Conservation (phyloP, 164 flowering plant genomes). For the Litsea cubeba region DNA sequence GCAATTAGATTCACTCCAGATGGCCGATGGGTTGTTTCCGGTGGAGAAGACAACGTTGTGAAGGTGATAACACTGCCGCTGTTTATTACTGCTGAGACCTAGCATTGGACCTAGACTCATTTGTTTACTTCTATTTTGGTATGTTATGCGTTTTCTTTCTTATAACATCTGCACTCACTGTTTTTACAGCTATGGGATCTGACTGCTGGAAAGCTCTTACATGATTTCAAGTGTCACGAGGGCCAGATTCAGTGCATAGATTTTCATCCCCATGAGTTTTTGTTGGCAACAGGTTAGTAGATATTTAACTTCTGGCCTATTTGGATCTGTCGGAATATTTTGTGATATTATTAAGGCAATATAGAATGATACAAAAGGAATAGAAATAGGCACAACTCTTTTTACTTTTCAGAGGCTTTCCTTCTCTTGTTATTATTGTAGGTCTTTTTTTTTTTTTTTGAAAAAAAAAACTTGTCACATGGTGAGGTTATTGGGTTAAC, state of each 20-base stretch:
- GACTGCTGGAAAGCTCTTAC: slow-evolving; percentile 96
- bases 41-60: slow-evolving; percentile 91
- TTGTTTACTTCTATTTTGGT: slow-evolving; percentile 2
- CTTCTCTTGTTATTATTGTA: background rate
- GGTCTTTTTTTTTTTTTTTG: background rate
- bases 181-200: slow-evolving; percentile 85
- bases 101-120: background rate
- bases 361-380: background rate
- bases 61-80: slow-evolving; percentile 50
- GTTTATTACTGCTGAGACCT: background rate
- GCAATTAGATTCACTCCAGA: slow-evolving; percentile 97
- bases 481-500: background rate
- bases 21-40: slow-evolving; percentile 99
- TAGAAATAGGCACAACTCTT: background rate
- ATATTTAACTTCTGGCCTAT: background rate
- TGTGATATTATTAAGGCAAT: background rate
- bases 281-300: slow-evolving; percentile 87
- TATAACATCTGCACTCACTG: background rate
- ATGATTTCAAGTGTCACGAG: slow-evolving; percentile 91
- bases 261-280: slow-evolving; percentile 97
- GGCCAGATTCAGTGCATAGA: slow-evolving; percentile 95
- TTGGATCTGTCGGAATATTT: background rate
- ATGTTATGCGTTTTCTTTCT: background rate
- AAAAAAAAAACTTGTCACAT: background rate
- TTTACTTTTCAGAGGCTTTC: background rate